Evolutionary conservation across 2,329 filamentous ascomycete species (phyloP), one percentile per base, ranked within the genome.

Genomic region (Colletotrichum trifolii): DNA sequence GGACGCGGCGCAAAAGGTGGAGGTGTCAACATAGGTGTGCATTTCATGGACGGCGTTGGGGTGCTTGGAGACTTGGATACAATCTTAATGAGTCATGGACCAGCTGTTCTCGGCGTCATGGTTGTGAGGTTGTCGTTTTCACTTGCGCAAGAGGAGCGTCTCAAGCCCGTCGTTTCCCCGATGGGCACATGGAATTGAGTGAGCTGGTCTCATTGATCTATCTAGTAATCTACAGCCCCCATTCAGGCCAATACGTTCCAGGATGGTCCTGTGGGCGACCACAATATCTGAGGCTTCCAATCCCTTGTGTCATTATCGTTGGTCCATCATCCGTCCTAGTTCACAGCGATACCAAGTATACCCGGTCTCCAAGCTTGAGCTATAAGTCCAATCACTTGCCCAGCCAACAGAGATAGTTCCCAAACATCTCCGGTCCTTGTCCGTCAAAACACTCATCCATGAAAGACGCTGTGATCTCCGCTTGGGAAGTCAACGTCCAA

Each of bases 21-120:
- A 65, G 40, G n/a, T 47, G 46, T 56, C 47, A 7, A 36, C 40
- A 8, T 65, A 43, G 11, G 2, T 36, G 38, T 15, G 15, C 39
- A n/a, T 39, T 40, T 52, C 56, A 60, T 54, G 47, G n/a, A 38
- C 43, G 60, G 60, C 60, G 48, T 55, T 45, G 25, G n/a, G 42
- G 50, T n/a, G 15, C 40, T 33, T 36, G 4, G 49, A 49, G 35
- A 17, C 42, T 36, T 12, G 9, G 47, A 12, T 8, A 25, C 25
- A 25, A 25, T 25, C 25, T 25, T 25, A 5, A 25, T 6, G 2
- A 43, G 11, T 43, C 11, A 43, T 15, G 8, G 12, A n/a, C 8
- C 40, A 43, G 5, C 15, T 6, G 4, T n/a, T 12, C 40, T 13
- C 6, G 13, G 40, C 12, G 15, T 13, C 2, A 43, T 43, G 25